A percentile compares a stretch with the other conserved stretches of the same genome.
Conservation (phyloP, 768 basidiomycete species). For the Amylocystis lapponica region DNA sequence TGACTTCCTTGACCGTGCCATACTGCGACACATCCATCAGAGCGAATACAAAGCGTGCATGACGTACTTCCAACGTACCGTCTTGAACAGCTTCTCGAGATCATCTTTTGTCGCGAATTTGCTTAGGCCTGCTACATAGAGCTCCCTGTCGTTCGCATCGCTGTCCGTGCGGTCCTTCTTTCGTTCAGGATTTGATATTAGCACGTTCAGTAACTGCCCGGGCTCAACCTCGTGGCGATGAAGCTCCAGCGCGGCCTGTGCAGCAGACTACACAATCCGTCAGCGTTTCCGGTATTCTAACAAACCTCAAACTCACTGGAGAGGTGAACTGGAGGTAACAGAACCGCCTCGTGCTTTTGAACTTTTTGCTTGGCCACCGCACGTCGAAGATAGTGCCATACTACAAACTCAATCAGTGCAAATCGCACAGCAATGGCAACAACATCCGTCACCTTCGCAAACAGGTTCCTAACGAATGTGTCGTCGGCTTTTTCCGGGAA, state of each 20-base stretch:
- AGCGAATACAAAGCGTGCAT: neutral
- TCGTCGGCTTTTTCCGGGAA: slow-evolving; percentile 88
- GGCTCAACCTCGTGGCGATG: slow-evolving; percentile 73
- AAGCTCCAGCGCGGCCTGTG: slow-evolving; percentile 72
- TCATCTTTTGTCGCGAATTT: slow-evolving; percentile 74
- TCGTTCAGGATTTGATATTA: slow-evolving; percentile 84
- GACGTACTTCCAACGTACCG: slow-evolving; percentile 38
- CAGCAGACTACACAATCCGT: slow-evolving; percentile 42
- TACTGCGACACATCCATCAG: slow-evolving; percentile 44
- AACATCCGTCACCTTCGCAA: slow-evolving; percentile 52
- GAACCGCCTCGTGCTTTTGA: slow-evolving; percentile 85
- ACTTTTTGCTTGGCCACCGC: slow-evolving; percentile 97
- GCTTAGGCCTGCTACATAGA: slow-evolving; percentile 85
- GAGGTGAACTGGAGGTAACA: slow-evolving; percentile 90
- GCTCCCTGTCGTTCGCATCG: slow-evolving; percentile 74
- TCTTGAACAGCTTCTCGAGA: slow-evolving; percentile 70
- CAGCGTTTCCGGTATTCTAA: neutral
- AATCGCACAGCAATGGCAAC: neutral
- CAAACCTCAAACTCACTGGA: slow-evolving; percentile 49
- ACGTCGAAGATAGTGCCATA: slow-evolving; percentile 91
- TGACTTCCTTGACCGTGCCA: slow-evolving; percentile 75
- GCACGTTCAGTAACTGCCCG: slow-evolving; percentile 64
- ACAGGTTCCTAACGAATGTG: slow-evolving; percentile 63
- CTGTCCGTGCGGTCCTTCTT: slow-evolving; percentile 89
- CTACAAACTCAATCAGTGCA: slow-evolving; percentile 32